A percentile compares a stretch with the other conserved stretches of the same genome.
Evolutionary conservation across 1,284 basidiomycete genomes (phyloP).

Genomic region (Tremellales sp.): DNA sequence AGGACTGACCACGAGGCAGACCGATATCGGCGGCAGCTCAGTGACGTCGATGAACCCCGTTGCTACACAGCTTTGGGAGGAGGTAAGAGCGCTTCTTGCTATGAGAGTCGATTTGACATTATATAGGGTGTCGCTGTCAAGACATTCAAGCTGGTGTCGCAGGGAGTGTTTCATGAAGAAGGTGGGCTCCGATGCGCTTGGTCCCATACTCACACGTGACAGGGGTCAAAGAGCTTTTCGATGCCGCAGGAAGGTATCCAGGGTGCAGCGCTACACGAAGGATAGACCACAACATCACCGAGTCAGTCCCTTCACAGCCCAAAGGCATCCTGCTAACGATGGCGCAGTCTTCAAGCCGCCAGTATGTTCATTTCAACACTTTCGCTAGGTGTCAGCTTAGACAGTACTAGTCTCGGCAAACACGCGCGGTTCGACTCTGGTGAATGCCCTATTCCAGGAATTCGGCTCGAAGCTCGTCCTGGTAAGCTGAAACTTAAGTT

Average conservation of each 20-base stretch:
- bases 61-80: constrained; percentile 82
- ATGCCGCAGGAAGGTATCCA: constrained; percentile 73
- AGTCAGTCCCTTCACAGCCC: no score
- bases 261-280: constrained; percentile 80
- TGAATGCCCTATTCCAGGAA: constrained; percentile 71
- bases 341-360: constrained; percentile 13
- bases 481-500: constrained; percentile 55
- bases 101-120: no score
- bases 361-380: no score
- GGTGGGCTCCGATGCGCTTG: no score
- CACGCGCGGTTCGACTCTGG: constrained; percentile 80
- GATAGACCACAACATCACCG: constrained; percentile 65
- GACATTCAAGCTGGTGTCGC: constrained; percentile 55
- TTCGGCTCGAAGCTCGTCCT: constrained; percentile 54
- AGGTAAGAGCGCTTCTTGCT: no score
- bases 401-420: no score
- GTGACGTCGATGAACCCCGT: constrained; percentile 81
- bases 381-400: no score
- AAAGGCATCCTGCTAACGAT: no score
- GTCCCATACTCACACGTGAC: no score
- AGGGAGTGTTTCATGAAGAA: constrained; percentile 21
- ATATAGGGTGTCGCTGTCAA: constrained; percentile 69
- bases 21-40: constrained; percentile 25
- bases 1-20: constrained; percentile 1
- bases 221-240: constrained; percentile 58